phyloP scores from a whole-genome alignment of 2,329 filamentous ascomycete genomes.

The Hansfordia pulvinata region DNA sequence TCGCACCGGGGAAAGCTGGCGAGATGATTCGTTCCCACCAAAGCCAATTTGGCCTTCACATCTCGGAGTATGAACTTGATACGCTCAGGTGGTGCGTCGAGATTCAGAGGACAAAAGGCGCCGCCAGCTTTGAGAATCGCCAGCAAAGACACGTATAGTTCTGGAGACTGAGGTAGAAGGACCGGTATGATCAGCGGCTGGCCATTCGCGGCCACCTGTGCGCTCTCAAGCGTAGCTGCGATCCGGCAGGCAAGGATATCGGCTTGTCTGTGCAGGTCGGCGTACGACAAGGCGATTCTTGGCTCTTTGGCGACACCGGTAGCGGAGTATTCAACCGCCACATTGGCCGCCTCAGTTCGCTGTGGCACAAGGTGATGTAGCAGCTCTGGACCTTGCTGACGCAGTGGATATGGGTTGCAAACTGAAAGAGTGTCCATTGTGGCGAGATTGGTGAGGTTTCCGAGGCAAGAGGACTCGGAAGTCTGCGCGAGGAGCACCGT shows the following conservation, averaged over 20 bases:
- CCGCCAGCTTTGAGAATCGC: slow-evolving; percentile 70
- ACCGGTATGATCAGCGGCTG: slow-evolving; percentile 52
- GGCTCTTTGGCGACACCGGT: no score
- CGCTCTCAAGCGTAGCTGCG: slow-evolving; percentile 15
- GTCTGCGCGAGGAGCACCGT: no score
- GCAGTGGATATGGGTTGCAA: slow-evolving; percentile 27
- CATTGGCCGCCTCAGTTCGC: slow-evolving; percentile 22
- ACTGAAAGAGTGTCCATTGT: no score
- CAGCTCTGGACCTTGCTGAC: slow-evolving; percentile 27
- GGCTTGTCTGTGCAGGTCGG: slow-evolving; percentile 44
- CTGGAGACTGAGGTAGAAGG: slow-evolving; percentile 61
- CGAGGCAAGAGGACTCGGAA: no score
- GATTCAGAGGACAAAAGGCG: slow-evolving; percentile 73
- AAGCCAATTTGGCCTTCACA: slow-evolving; percentile 52
- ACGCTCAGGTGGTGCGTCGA: slow-evolving; percentile 65
- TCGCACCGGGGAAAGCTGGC: slow-evolving; percentile 21
- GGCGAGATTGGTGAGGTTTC: no score
- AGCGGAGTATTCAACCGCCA: slow-evolving; percentile 54
- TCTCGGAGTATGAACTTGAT: slow-evolving; percentile 72
- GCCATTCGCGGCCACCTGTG: slow-evolving; percentile 1
- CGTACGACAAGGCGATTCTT: slow-evolving; percentile 42
- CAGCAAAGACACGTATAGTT: slow-evolving; percentile 65
- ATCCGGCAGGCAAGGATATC: slow-evolving; percentile 40
- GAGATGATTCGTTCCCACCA: slow-evolving; percentile 43
- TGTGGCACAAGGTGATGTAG: slow-evolving; percentile 46